A percentile compares a stretch with the other conserved stretches of the same genome.
Evolutionary conservation across 1,139 yeast species (phyloP).

Genomic region (Scheffersomyces titani): DNA sequence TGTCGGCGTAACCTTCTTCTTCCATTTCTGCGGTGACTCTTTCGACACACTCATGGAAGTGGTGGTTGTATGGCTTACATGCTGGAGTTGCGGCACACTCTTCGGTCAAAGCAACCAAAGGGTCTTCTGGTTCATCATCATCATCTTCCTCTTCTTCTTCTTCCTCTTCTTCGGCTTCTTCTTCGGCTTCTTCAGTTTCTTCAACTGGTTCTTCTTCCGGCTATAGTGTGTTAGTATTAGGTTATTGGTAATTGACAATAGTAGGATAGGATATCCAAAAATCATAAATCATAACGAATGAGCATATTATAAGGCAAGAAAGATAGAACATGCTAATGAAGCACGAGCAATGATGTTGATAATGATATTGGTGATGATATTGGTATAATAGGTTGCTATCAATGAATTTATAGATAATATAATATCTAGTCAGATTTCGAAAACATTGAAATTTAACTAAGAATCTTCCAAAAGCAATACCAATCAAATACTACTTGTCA

Average conservation of each 20-base stretch:
- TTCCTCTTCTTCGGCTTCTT: slow-evolving; percentile 54
- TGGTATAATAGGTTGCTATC: too few relatives aligned
- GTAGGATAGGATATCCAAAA: neutral
- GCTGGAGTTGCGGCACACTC: slow-evolving; percentile 68
- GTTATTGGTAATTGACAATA: neutral
- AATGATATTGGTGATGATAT: neutral
- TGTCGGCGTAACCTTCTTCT: slow-evolving; percentile 77
- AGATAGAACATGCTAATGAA: too few relatives aligned
- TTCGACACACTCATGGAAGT: slow-evolving; percentile 91
- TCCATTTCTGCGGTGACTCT: slow-evolving; percentile 88
- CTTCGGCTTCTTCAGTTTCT: slow-evolving; percentile 49
- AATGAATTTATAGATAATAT: too few relatives aligned
- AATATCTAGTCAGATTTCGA: too few relatives aligned
- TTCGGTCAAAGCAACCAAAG: slow-evolving; percentile 63
- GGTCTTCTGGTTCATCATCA: slow-evolving; percentile 73
- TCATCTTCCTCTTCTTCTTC: slow-evolving; percentile 73
- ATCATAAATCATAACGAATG: too few relatives aligned
- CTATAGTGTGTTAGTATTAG: slow-evolving; percentile 2
- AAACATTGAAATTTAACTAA: neutral
- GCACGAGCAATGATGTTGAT: neutral
- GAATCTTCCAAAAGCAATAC: neutral
- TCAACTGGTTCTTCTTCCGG: slow-evolving; percentile 24
- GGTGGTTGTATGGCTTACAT: slow-evolving; percentile 80
- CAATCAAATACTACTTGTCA: neutral
- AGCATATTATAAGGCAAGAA: too few relatives aligned